Evolutionary conservation across 345 rosid species (phyloP), one percentile per base, ranked within the genome.

Genomic region (Aquilaria yunnanensis): DNA sequence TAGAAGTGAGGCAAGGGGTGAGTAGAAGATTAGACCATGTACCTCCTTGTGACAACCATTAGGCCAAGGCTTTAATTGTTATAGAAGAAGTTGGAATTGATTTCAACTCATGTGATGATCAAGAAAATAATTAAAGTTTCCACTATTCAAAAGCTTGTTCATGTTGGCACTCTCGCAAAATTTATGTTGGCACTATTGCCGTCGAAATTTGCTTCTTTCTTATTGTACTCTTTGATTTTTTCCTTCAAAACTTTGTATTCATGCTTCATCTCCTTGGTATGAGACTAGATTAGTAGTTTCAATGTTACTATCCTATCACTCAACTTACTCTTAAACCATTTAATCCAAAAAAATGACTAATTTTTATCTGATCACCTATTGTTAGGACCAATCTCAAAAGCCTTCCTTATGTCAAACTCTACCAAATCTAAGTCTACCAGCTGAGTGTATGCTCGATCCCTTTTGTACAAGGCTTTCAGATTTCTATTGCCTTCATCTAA

Each of bases 151-250:
- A 23, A 23, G 23, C 23, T 23, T 23, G 23, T 23, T 23, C 23
- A 23, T 23, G 23, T 23, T 23, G 23, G 23, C 23, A 23, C 23
- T 23, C 1, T 23, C 23, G 23, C 23, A 23, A 1, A 23, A 23
- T 23, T 23, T 23, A 23, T 23, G 23, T 23, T 23, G 23, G 23
- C 23, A 23, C 23, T 89, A 75, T 86, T 85, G 57, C 94, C 85
- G 8, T 89, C 87, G 58, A 89, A 83, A 52, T 89, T 78, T 3
- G 99, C 96, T 30, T 95, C 94, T 69, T 87, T 95, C 77, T 81
- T 87, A 54, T 91, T 91, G 58, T 56, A 91, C 43, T 95, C 99
- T 67, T 79, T 91, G 71, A 85, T 67, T 70, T 84, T 95, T 71
- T 83, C 96, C 80, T 85, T 91, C 84, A 95, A 57, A 45, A 64